Percentiles rank a stretch among this genome's conserved stretches.
phyloP scores from a whole-genome alignment of 2,329 filamentous ascomycete species.

The Diaporthe sp. region DNA sequence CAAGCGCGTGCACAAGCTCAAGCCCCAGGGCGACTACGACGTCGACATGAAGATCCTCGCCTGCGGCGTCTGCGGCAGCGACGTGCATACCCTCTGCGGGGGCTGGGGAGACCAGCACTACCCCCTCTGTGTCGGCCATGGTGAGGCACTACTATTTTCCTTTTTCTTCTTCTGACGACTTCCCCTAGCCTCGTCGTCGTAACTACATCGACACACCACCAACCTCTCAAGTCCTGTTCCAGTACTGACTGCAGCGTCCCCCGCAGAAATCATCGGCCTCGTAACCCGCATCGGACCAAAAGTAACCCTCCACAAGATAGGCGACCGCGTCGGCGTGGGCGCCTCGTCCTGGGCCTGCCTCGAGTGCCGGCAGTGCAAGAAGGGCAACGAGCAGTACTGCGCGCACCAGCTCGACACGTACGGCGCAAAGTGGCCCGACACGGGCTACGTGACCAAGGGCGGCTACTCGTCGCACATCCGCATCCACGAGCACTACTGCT shows the following conservation, averaged over 20 bases:
- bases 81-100: conserved; percentile 78
- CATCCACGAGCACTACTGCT: conserved; percentile 80
- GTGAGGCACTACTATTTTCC: too few relatives aligned
- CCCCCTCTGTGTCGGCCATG: conserved; percentile 72
- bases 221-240: too few relatives aligned
- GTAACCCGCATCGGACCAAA: conserved; percentile 77
- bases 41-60: conserved; percentile 89
- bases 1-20: conserved; percentile 83
- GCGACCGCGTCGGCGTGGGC: conserved; percentile 77
- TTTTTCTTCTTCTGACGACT: too few relatives aligned
- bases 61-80: conserved; percentile 82
- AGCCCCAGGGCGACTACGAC: conserved; percentile 89
- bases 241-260: too few relatives aligned
- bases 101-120: conserved; percentile 76
- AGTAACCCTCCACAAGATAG: conserved; percentile 71
- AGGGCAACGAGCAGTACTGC: conserved; percentile 79
- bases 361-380: conserved; percentile 74
- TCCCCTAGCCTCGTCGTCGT: too few relatives aligned
- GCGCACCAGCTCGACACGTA: conserved; percentile 72
- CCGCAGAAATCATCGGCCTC: conserved; percentile 75
- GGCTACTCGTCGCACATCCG: conserved; percentile 59
- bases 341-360: conserved; percentile 76
- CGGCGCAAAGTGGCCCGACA: conserved; percentile 64
- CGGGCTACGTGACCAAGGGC: conserved; percentile 70
- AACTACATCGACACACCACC: too few relatives aligned